A percentile compares a stretch with the other conserved stretches of the same genome.
phyloP scores from a whole-genome alignment of 305 asterid genomes.

The Fraxinus xanthoxyloides region DNA sequence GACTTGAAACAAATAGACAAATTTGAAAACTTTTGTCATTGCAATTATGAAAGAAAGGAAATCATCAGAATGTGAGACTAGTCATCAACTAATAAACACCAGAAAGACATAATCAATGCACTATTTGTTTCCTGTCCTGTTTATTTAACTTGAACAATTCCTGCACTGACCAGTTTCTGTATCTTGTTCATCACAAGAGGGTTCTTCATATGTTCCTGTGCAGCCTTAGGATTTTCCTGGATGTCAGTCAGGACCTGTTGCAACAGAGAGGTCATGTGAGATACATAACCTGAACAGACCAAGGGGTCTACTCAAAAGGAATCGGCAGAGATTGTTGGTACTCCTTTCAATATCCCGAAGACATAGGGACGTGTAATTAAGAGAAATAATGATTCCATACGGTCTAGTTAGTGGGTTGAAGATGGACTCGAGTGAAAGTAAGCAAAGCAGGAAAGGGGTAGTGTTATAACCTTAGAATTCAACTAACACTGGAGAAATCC shows the following conservation, averaged over 20 bases:
- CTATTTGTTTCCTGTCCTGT: neutral
- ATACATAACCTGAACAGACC: neutral
- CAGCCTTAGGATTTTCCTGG: slow-evolving; percentile 78
- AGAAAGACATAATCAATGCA: neutral
- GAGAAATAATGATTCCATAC: neutral
- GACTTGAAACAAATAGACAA: neutral
- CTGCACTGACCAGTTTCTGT: slow-evolving; percentile 77
- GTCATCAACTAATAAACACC: neutral
- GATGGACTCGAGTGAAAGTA: neutral
- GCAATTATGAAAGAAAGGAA: neutral
- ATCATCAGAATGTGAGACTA: neutral
- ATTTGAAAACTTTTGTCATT: neutral
- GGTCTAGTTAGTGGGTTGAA: neutral
- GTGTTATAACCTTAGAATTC: neutral
- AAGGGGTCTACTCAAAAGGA: neutral
- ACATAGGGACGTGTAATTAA: neutral
- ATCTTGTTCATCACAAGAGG: slow-evolving; percentile 79
- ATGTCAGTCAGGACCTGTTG: slow-evolving; percentile 62
- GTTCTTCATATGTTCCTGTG: slow-evolving; percentile 79
- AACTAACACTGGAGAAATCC: neutral
- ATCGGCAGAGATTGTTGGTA: neutral
- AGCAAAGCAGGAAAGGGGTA: neutral
- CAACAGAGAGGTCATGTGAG: neutral
- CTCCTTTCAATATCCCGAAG: neutral
- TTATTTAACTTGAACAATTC: slow-evolving; percentile 73